These are phyloP conservation scores for Piper betle DNA, from an alignment of 164 flowering plant genomes.

Conservation along the genomic window DNA sequence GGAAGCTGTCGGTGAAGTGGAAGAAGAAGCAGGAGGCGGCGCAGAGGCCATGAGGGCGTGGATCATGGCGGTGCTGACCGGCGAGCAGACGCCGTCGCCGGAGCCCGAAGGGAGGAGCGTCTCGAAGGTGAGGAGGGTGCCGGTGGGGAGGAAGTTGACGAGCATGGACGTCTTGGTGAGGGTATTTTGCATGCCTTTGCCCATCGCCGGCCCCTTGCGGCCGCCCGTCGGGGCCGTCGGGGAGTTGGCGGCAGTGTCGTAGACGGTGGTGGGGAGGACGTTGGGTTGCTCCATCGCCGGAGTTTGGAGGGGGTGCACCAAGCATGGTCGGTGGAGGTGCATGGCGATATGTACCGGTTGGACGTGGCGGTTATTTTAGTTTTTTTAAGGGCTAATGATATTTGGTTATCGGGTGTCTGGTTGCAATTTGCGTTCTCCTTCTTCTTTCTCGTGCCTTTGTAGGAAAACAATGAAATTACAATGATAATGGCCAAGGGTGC, in stretches of 20 bases:
- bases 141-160: slow-evolving; percentile 88
- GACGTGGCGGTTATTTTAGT: too few species aligned
- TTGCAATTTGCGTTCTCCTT: too few species aligned
- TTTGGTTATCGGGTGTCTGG: too few species aligned
- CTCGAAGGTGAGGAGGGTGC: slow-evolving; percentile 87
- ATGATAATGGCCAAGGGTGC: too few species aligned
- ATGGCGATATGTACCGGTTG: too few species aligned
- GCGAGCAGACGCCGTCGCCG: slow-evolving; percentile 47
- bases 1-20: slow-evolving; percentile 90
- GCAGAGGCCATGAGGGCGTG: slow-evolving; percentile 44
- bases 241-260: too few species aligned
- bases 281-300: too few species aligned
- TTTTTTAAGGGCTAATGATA: too few species aligned
- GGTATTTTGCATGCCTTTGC: slow-evolving; percentile 32
- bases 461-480: too few species aligned
- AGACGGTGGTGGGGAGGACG: slow-evolving; percentile 1
- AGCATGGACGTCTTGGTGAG: slow-evolving; percentile 82
- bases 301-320: too few species aligned
- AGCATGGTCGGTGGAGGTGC: too few species aligned
- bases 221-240: slow-evolving; percentile 6
- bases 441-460: too few species aligned
- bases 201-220: slow-evolving; percentile 8
- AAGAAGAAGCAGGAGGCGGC: slow-evolving; percentile 88
- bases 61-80: slow-evolving; percentile 49
- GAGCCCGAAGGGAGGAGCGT: slow-evolving; percentile 81